Percentiles rank a stretch among this genome's conserved stretches.
These are phyloP conservation scores for Fusarium udum DNA, from an alignment of 2,329 filamentous ascomycete species.

Conservation along the genomic window DNA sequence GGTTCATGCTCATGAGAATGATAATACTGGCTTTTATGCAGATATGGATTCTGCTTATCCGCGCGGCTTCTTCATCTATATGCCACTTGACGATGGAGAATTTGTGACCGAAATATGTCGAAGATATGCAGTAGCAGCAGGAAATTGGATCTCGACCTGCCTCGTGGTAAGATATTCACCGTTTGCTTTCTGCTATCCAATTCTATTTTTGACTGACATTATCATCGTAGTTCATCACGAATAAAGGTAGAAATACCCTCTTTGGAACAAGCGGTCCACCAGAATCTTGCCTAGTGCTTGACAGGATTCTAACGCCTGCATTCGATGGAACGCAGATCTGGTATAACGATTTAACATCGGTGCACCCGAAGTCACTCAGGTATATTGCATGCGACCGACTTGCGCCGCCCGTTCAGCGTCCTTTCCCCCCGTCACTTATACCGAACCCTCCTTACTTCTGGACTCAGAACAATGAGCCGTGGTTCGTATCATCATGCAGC, in stretches of 20 bases:
- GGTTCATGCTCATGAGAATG: conserved; percentile 10
- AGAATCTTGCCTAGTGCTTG: conserved; percentile 9
- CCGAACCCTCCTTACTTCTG: conserved; percentile 10
- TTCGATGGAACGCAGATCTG: conserved; percentile 3
- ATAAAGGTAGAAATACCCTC: conserved; percentile 13
- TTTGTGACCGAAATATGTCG: conserved; percentile 17
- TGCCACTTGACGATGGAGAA: conserved; percentile 25
- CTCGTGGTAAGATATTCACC: conserved; percentile 5
- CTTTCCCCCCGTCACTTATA: conserved; percentile 5
- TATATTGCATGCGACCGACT: conserved; percentile 4
- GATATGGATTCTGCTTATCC: conserved; percentile 4
- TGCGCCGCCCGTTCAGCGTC: not conserved
- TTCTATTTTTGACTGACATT: not conserved
- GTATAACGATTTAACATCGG: conserved; percentile 2
- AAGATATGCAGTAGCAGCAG: not conserved
- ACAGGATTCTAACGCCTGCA: not conserved
- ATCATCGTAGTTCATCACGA: not conserved
- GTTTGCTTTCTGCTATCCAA: not conserved
- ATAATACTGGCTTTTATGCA: conserved; percentile 4
- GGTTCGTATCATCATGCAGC: conserved; percentile 19
- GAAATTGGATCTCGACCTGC: not conserved
- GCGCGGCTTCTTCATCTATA: not conserved
- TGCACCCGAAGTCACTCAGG: not conserved
- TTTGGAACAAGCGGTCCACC: conserved; percentile 20
- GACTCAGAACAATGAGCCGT: conserved; percentile 2